These are phyloP conservation scores for Cyclaneusma minus DNA, from an alignment of 2,329 filamentous ascomycete genomes.

Conservation along the genomic window DNA sequence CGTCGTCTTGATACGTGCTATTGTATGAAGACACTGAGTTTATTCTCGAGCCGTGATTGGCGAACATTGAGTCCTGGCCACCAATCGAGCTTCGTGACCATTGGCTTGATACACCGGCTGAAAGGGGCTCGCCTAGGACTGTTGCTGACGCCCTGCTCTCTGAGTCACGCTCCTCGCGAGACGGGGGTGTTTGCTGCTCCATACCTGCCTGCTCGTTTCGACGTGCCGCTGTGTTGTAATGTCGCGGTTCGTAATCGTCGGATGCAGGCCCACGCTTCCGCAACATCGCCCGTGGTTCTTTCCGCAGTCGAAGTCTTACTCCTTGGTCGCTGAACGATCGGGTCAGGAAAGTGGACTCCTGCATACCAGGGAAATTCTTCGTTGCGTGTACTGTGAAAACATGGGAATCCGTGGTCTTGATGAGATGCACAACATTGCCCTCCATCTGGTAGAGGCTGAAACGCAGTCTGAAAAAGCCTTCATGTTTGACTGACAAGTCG, in stretches of 20 bases:
- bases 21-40: too few relatives aligned
- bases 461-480: slow-evolving; percentile 56
- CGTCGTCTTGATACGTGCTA: too few relatives aligned
- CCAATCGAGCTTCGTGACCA: too few relatives aligned
- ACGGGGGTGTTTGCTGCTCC: too few relatives aligned
- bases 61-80: too few relatives aligned
- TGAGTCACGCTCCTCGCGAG: too few relatives aligned
- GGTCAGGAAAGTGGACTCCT: slow-evolving; percentile 68
- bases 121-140: too few relatives aligned
- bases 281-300: slow-evolving; percentile 50
- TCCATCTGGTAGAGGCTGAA: slow-evolving; percentile 67
- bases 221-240: slow-evolving; percentile 13
- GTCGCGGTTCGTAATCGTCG: slow-evolving; percentile 17
- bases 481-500: slow-evolving; percentile 63
- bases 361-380: slow-evolving; percentile 66
- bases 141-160: too few relatives aligned
- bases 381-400: slow-evolving; percentile 49
- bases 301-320: slow-evolving; percentile 65
- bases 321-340: slow-evolving; percentile 77
- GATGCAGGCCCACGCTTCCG: slow-evolving; percentile 16
- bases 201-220: too few relatives aligned
- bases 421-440: slow-evolving; percentile 16
- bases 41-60: too few relatives aligned
- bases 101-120: too few relatives aligned
- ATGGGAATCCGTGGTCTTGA: slow-evolving; percentile 36